Evolutionary conservation across 805 yeast genomes (phyloP).

Genomic region (Suhomyces pyralidae): DNA sequence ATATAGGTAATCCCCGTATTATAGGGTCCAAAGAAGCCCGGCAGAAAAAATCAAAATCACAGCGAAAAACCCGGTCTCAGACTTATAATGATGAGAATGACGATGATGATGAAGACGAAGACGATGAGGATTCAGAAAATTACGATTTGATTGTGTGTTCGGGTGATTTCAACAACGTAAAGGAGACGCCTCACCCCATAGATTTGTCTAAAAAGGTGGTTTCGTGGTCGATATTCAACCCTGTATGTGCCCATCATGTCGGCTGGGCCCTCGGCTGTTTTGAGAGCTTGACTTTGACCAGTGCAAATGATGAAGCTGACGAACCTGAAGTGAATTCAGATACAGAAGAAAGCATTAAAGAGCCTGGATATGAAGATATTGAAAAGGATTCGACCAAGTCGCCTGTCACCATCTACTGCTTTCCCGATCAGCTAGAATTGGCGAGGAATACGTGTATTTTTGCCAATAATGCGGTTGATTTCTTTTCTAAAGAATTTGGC

Average conservation of each 20-base stretch:
- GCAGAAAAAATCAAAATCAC: constrained; percentile 2
- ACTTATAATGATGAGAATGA: constrained; percentile 10
- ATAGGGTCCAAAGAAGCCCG: constrained; percentile 34
- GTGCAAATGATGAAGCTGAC: constrained; percentile 31
- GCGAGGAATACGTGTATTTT: constrained; percentile 74
- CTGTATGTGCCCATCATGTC: constrained; percentile 89
- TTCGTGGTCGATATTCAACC: constrained; percentile 70
- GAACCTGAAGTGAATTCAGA: constrained; percentile 28
- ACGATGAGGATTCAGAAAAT: constrained; percentile 45
- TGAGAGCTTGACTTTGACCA: constrained; percentile 54
- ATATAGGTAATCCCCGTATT: constrained; percentile 52
- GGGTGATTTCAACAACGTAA: constrained; percentile 65
- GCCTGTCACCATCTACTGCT: constrained; percentile 55
- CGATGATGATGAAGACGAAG: constrained; percentile 40
- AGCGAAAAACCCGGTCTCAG: constrained; percentile 9
- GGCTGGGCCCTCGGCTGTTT: constrained; percentile 96
- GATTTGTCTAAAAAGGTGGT: constrained; percentile 74
- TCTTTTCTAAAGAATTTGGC: constrained; percentile 82
- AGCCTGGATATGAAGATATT: constrained; percentile 17
- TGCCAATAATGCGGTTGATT: constrained; percentile 75
- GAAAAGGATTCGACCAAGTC: constrained; percentile 31
- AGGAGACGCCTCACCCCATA: constrained; percentile 70
- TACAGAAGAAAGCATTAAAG: neutral
- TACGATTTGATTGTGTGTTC: constrained; percentile 61
- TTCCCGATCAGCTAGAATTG: constrained; percentile 55